phyloP scores from a whole-genome alignment of 768 basidiomycete species.

The Boletus rubescentipes region DNA sequence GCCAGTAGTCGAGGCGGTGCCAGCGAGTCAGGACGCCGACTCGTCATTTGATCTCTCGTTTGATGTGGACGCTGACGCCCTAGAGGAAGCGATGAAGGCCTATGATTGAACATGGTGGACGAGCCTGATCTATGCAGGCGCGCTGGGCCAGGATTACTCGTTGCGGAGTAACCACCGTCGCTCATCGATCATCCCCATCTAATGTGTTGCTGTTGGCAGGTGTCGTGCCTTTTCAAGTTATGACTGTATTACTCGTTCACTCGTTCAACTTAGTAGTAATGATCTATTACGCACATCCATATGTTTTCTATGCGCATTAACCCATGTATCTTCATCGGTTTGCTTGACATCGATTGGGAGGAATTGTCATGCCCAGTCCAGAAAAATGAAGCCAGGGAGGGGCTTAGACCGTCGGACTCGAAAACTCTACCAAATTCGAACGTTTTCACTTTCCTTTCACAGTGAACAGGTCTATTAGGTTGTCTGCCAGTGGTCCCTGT shows the following conservation, averaged over 20 bases:
- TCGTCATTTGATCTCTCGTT: slow-evolving; percentile 35
- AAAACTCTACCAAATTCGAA: no score
- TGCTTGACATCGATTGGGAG: no score
- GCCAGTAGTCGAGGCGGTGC: background rate
- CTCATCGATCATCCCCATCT: background rate
- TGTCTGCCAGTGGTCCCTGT: no score
- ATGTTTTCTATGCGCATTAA: slow-evolving; percentile 1
- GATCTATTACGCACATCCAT: slow-evolving; percentile 6
- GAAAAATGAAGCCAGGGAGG: no score
- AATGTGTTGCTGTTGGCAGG: background rate
- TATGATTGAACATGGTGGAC: slow-evolving; percentile 22
- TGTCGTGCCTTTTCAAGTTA: no score
- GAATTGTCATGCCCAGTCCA: no score
- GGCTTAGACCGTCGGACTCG: no score
- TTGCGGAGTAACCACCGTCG: background rate
- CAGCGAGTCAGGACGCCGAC: slow-evolving; percentile 19
- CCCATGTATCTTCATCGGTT: no score
- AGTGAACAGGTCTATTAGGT: no score
- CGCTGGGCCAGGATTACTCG: background rate
- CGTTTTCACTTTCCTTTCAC: no score
- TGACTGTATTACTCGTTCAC: background rate
- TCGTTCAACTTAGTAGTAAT: background rate
- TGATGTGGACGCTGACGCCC: slow-evolving; percentile 26
- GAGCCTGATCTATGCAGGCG: background rate
- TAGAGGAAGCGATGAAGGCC: slow-evolving; percentile 33